phyloP scores from a whole-genome alignment of 2,329 filamentous ascomycete species.

The Catunica adiposa region DNA sequence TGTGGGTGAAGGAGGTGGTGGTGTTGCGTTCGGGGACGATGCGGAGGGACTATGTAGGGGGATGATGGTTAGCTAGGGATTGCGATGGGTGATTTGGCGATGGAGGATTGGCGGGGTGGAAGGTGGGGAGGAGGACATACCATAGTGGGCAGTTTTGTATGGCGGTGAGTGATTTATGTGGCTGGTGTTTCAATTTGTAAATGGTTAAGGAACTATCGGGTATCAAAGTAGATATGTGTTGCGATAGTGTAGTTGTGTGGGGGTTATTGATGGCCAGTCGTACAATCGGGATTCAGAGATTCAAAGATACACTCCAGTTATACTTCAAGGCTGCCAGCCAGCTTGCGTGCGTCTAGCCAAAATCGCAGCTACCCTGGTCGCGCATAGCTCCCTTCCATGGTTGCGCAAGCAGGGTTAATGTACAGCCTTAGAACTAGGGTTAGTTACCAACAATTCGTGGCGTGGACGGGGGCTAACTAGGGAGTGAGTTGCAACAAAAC shows the following conservation, averaged over 20 bases:
- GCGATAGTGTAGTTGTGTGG: background rate
- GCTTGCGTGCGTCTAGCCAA: slow-evolving; percentile 1
- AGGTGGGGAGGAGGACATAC: background rate
- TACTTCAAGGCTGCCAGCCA: background rate
- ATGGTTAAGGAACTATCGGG: no score
- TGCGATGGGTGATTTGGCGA: background rate
- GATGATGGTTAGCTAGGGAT: slow-evolving; percentile 14
- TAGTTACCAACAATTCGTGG: no score
- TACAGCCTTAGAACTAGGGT: no score
- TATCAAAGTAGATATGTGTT: background rate
- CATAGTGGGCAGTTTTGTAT: slow-evolving; percentile 7
- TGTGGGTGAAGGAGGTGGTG: slow-evolving; percentile 48
- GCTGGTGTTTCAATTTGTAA: background rate
- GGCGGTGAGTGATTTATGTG: background rate
- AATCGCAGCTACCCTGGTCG: background rate
- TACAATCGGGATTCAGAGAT: background rate
- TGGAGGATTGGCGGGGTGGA: background rate
- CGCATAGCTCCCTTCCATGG: background rate
- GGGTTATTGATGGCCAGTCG: background rate
- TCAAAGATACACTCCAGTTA: background rate
- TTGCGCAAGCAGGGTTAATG: background rate
- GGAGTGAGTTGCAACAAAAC: no score
- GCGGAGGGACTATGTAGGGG: slow-evolving; percentile 54
- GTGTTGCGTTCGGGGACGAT: slow-evolving; percentile 60
- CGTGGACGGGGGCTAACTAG: no score